Conservation (phyloP, 495 filamentous ascomycete genomes). For the Trichodelitschia bisporula region DNA sequence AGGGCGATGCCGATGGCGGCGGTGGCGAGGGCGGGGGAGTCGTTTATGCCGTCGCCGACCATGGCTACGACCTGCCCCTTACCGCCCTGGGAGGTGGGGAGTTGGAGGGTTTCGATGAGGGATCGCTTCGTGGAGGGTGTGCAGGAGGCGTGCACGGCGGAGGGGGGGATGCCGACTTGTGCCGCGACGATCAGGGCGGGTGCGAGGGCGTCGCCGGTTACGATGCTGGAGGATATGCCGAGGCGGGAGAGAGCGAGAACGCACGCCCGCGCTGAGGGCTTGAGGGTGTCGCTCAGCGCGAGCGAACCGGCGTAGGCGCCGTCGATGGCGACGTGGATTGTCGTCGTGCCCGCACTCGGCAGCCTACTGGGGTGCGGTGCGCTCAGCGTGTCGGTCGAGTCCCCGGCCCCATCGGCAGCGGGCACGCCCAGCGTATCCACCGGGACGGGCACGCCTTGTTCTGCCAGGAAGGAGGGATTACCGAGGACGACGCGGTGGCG, state of each 20-base stretch:
- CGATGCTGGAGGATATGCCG: constrained; percentile 67
- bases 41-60: constrained; percentile 98
- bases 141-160: constrained; percentile 56
- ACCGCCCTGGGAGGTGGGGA: constrained; percentile 4
- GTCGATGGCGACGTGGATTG: constrained; percentile 78
- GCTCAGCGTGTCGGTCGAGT: constrained; percentile 23
- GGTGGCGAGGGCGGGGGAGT: constrained; percentile 85
- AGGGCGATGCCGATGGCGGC: constrained; percentile 86
- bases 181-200: constrained; percentile 64
- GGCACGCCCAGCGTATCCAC: background rate
- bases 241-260: constrained; percentile 65
- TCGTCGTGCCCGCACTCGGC: constrained; percentile 41
- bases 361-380: constrained; percentile 15
- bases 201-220: constrained; percentile 73
- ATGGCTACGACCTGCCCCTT: constrained; percentile 62
- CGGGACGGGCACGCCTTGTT: constrained; percentile 42
- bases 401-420: constrained; percentile 27
- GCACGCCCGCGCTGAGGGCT: constrained; percentile 58
- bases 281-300: constrained; percentile 71
- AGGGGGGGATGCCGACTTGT: constrained; percentile 52
- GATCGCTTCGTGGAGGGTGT: constrained; percentile 70
- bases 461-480: constrained; percentile 49
- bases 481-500: constrained; percentile 65
- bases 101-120: constrained; percentile 58
- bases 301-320: constrained; percentile 54